Evolutionary conservation across 768 basidiomycete genomes (phyloP).

Genomic region (Termitomyces sp.): DNA sequence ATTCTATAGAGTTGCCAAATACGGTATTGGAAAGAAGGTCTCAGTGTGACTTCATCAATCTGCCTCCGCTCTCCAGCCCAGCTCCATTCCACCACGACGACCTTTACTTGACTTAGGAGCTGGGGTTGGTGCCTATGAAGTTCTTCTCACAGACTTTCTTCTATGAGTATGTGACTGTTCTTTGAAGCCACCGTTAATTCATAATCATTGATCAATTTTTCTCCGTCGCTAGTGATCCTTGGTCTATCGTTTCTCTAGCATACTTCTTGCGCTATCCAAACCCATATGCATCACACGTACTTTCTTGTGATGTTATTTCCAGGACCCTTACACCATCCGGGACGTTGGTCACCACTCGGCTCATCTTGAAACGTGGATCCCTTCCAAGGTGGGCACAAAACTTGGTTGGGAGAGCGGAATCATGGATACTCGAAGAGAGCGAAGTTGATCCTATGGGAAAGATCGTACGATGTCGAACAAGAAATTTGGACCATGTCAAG

Average conservation of each 20-base stretch:
- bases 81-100: constrained; percentile 9
- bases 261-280: constrained; percentile 96
- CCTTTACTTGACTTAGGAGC: constrained; percentile 9
- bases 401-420: constrained; percentile 79
- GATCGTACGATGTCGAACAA: constrained; percentile 72
- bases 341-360: constrained; percentile 77
- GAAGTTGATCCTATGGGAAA: constrained; percentile 84
- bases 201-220: constrained; percentile 13
- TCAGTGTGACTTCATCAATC: constrained; percentile 11
- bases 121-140: constrained; percentile 42
- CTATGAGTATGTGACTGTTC: constrained; percentile 44
- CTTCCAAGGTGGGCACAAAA: constrained; percentile 88
- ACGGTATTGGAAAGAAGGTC: constrained; percentile 6
- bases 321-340: constrained; percentile 70
- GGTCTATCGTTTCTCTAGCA: constrained; percentile 88
- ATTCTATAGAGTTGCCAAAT: not conserved
- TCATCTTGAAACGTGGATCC: constrained; percentile 90
- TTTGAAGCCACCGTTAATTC: not conserved
- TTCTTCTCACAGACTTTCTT: constrained; percentile 52
- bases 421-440: constrained; percentile 94
- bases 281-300: constrained; percentile 88
- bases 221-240: constrained; percentile 65
- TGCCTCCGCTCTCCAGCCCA: constrained; percentile 5
- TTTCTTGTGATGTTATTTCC: constrained; percentile 94
- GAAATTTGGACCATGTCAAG: constrained; percentile 92